These are phyloP conservation scores for Xylaria sp. DNA, from an alignment of 2,329 filamentous ascomycete genomes.

Conservation along the genomic window DNA sequence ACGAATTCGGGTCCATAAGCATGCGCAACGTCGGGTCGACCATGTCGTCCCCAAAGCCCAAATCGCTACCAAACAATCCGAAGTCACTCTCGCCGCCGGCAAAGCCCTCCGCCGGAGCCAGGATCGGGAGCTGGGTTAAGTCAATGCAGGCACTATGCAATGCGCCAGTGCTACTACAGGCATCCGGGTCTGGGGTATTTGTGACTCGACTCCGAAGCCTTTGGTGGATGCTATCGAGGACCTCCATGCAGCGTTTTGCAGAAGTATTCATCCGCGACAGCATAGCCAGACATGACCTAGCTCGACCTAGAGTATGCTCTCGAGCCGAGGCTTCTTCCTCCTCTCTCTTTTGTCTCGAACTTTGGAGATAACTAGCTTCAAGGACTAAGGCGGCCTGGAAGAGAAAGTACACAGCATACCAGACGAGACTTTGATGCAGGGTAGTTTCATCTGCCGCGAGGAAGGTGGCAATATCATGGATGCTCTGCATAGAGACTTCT, in stretches of 20 bases:
- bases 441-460: slow-evolving; percentile 1
- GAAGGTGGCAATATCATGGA: slow-evolving; percentile 21
- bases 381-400: slow-evolving; percentile 19
- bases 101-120: not conserved
- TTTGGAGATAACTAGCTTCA: slow-evolving; percentile 24
- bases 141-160: not conserved
- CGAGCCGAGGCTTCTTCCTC: slow-evolving; percentile 5
- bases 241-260: slow-evolving; percentile 22
- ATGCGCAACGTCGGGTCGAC: slow-evolving; percentile 18
- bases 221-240: slow-evolving; percentile 16
- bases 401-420: slow-evolving; percentile 18
- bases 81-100: not conserved
- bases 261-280: slow-evolving; percentile 12
- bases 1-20: slow-evolving; percentile 24
- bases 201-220: slow-evolving; percentile 7
- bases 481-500: slow-evolving; percentile 22
- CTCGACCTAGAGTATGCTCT: slow-evolving; percentile 4
- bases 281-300: slow-evolving; percentile 2
- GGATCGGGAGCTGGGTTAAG: no score
- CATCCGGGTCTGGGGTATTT: not conserved
- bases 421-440: slow-evolving; percentile 8
- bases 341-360: slow-evolving; percentile 2
- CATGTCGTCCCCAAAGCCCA: not conserved
- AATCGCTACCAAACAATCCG: not conserved
- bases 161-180: not conserved